Evolutionary conservation across 345 rosid genomes (phyloP).

Genomic region (Ceriops zippeliana): DNA sequence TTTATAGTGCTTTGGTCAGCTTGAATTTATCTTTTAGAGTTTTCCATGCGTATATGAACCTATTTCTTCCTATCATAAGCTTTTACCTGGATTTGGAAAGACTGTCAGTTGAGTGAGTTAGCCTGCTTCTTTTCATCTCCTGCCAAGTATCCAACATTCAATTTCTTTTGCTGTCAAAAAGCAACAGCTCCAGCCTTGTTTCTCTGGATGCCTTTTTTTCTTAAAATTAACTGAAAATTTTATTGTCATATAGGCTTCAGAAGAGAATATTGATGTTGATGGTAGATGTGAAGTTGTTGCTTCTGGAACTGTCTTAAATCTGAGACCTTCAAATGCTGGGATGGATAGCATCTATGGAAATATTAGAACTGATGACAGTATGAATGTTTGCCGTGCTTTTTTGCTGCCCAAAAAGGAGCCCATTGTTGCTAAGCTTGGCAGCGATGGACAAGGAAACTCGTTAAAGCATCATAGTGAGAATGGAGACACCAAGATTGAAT

Average conservation of each 20-base stretch:
- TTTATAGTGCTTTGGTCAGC: too few relatives aligned
- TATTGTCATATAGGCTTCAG: slow-evolving; percentile 34
- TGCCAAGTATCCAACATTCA: too few relatives aligned
- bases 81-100: too few relatives aligned
- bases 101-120: too few relatives aligned
- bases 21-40: too few relatives aligned
- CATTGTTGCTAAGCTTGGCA: slow-evolving; percentile 8
- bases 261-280: slow-evolving; percentile 31
- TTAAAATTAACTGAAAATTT: neutral
- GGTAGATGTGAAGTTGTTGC: slow-evolving; percentile 26
- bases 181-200: neutral
- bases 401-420: slow-evolving; percentile 20
- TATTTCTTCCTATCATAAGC: too few relatives aligned
- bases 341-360: slow-evolving; percentile 9
- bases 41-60: too few relatives aligned
- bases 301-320: slow-evolving; percentile 18
- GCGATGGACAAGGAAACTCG: slow-evolving; percentile 10
- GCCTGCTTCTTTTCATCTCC: too few relatives aligned
- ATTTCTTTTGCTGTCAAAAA: too few relatives aligned
- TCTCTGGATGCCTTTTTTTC: neutral
- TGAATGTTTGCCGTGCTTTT: slow-evolving; percentile 5
- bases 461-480: slow-evolving; percentile 21
- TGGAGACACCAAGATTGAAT: slow-evolving; percentile 19
- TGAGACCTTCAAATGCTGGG: slow-evolving; percentile 19
- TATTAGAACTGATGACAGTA: slow-evolving; percentile 3